Conservation (phyloP, 345 rosid species). For the Citrus unshiu region DNA sequence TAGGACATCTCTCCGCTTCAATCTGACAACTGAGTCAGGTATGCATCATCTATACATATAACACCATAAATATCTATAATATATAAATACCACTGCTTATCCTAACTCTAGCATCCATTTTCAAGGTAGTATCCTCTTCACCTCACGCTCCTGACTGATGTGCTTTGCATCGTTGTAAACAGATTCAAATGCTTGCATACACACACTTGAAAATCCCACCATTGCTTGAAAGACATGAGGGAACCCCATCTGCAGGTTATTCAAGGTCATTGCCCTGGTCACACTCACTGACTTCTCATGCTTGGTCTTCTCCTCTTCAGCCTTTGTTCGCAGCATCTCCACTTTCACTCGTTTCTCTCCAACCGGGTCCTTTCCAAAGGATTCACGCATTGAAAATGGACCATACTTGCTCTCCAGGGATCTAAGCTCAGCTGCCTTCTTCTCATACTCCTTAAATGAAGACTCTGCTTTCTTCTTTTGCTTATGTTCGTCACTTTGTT, state of each 20-base stretch:
- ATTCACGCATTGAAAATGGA: constrained; percentile 52
- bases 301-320: constrained; percentile 81
- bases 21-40: constrained; percentile 9
- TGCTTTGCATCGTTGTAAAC: constrained; percentile 73
- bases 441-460: constrained; percentile 62
- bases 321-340: constrained; percentile 55
- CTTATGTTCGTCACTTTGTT: constrained; percentile 80
- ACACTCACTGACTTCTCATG: constrained; percentile 70
- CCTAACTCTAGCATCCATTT: background rate
- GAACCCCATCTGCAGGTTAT: constrained; percentile 91
- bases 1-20: background rate
- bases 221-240: constrained; percentile 89
- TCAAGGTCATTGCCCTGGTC: constrained; percentile 79
- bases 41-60: constrained; percentile 18
- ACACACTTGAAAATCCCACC: constrained; percentile 91
- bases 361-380: constrained; percentile 48
- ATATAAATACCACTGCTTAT: background rate
- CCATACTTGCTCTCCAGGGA: constrained; percentile 70
- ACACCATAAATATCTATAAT: background rate
- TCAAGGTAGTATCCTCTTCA: constrained; percentile 50
- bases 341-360: constrained; percentile 63
- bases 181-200: constrained; percentile 81
- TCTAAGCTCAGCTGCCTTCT: constrained; percentile 61
- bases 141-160: constrained; percentile 40
- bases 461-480: constrained; percentile 82